Percentiles rank a stretch among this genome's conserved stretches.
phyloP scores from a whole-genome alignment of 2,329 filamentous ascomycete genomes.

The Neurospora crassa region DNA sequence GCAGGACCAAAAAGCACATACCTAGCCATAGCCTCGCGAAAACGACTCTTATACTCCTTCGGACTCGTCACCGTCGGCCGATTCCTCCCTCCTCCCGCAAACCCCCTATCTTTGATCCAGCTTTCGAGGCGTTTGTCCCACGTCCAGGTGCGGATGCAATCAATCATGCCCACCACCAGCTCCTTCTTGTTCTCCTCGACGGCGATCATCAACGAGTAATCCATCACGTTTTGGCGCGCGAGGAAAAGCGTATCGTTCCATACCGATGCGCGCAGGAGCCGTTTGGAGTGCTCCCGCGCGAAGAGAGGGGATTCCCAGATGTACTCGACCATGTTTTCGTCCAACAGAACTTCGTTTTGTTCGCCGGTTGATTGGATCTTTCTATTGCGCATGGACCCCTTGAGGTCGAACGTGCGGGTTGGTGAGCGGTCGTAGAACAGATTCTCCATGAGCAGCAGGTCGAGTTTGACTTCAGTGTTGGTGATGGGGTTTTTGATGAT shows the following conservation, averaged over 20 bases:
- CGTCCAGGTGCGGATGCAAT: conserved; percentile 96
- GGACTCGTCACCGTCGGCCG: conserved; percentile 93
- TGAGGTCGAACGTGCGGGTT: conserved; percentile 87
- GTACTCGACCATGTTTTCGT: conserved; percentile 98
- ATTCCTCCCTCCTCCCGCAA: conserved; percentile 65
- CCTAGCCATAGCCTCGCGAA: conserved; percentile 92
- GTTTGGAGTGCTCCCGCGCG: conserved; percentile 91
- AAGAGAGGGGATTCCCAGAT: conserved; percentile 97
- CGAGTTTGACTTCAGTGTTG: conserved; percentile 88
- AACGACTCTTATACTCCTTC: conserved; percentile 93
- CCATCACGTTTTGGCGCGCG: conserved; percentile 94
- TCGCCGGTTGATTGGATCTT: conserved; percentile 95
- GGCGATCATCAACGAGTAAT: conserved; percentile 96
- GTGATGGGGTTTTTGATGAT: conserved; percentile 92
- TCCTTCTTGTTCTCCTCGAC: conserved; percentile 87
- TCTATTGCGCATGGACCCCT: conserved; percentile 96
- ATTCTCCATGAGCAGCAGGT: conserved; percentile 93
- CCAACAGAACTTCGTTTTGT: conserved; percentile 88
- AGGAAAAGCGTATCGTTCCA: conserved; percentile 98
- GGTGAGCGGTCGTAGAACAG: conserved; percentile 91
- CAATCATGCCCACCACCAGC: conserved; percentile 93
- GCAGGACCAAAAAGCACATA: conserved; percentile 35
- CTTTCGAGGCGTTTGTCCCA: conserved; percentile 99
- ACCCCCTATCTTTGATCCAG: conserved; percentile 97
- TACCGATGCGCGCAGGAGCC: conserved; percentile 79